These are phyloP conservation scores for Helotiales sp. DNA, from an alignment of 2,329 filamentous ascomycete species.

Conservation along the genomic window DNA sequence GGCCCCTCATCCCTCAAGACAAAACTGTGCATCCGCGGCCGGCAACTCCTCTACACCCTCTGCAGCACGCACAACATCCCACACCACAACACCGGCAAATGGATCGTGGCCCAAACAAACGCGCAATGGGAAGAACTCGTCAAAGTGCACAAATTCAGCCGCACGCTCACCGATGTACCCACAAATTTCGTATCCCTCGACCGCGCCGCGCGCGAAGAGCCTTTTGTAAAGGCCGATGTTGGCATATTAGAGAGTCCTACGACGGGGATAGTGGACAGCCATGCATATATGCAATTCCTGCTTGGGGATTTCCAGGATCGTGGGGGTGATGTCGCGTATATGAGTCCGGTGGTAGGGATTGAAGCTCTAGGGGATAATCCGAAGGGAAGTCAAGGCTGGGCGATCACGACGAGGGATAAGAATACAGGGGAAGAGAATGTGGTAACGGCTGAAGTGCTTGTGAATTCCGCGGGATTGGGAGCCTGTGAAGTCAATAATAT, in stretches of 20 bases:
- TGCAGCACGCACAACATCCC: constrained; percentile 71
- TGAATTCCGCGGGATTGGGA: constrained; percentile 86
- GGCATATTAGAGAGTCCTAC: constrained; percentile 83
- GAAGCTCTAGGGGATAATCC: constrained; percentile 36
- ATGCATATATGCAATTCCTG: constrained; percentile 81
- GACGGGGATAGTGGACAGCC: constrained; percentile 90
- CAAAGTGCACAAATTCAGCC: constrained; percentile 53
- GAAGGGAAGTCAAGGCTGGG: constrained; percentile 68
- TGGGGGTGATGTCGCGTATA: constrained; percentile 76
- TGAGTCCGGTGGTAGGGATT: constrained; percentile 67
- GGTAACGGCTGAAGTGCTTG: constrained; percentile 75
- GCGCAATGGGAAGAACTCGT: constrained; percentile 60
- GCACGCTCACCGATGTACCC: constrained; percentile 60
- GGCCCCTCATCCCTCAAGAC: constrained; percentile 79
- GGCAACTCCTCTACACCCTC: constrained; percentile 76
- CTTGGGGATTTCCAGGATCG: constrained; percentile 76
- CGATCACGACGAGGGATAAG: constrained; percentile 60
- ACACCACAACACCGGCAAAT: constrained; percentile 81
- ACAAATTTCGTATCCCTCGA: constrained; percentile 68
- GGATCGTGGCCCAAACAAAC: constrained; percentile 87
- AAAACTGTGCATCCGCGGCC: constrained; percentile 78
- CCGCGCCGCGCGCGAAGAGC: constrained; percentile 71
- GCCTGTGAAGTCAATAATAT: constrained; percentile 82
- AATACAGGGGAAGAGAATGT: constrained; percentile 54
- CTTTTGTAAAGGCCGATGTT: constrained; percentile 71